A percentile compares a stretch with the other conserved stretches of the same genome.
phyloP scores from a whole-genome alignment of 139 green algal species.

The Chlorella sp. region DNA sequence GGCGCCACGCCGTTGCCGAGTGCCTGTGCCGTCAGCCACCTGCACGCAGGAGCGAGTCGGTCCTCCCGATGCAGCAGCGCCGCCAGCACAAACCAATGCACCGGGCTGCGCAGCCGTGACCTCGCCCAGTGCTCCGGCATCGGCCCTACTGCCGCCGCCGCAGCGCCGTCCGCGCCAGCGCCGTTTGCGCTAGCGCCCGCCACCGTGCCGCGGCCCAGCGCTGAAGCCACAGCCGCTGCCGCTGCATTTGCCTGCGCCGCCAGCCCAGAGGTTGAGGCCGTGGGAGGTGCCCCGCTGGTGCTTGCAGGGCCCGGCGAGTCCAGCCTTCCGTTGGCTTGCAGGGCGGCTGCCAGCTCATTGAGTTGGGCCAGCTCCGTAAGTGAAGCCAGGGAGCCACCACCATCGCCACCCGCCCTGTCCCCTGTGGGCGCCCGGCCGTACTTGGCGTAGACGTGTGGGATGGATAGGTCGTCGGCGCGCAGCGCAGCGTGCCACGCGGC shows the following conservation, averaged over 20 bases:
- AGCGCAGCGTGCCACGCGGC: background rate
- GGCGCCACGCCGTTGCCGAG: background rate
- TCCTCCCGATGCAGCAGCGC: background rate
- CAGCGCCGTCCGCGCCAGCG: background rate
- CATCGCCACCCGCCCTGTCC: no score
- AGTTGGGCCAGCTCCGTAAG: background rate
- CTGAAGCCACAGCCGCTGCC: no score
- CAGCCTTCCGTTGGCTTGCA: background rate
- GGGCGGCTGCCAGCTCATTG: background rate
- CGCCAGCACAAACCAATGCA: background rate
- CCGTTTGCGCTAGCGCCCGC: no score
- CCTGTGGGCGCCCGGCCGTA: no score
- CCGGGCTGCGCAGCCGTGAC: background rate
- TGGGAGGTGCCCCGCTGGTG: no score
- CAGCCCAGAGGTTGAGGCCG: no score
- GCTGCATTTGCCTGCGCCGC: no score
- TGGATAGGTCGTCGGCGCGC: background rate
- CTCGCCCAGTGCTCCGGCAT: background rate
- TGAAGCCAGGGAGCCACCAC: background rate
- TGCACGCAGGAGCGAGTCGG: background rate
- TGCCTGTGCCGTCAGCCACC: background rate
- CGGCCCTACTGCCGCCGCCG: no score
- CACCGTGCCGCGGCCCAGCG: no score
- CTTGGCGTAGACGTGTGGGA: no score
- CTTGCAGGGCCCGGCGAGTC: no score